Conservation (phyloP, 345 rosid genomes). For the Citrus cavaleriei region DNA sequence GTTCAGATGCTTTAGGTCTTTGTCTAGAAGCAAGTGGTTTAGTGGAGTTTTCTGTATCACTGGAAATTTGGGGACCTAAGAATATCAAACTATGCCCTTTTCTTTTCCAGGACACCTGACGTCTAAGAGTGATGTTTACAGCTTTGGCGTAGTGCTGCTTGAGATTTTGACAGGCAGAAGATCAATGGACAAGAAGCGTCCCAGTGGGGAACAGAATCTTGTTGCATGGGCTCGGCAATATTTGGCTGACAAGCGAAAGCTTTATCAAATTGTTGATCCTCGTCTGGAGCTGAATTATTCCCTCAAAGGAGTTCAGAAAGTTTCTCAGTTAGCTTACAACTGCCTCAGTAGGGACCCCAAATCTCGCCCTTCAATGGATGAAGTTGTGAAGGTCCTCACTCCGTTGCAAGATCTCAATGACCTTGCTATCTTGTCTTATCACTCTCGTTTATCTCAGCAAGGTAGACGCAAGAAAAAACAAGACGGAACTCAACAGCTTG, state of each 20-base stretch:
- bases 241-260: slow-evolving; percentile 74
- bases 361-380: slow-evolving; percentile 71
- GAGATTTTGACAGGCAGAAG: slow-evolving; percentile 92
- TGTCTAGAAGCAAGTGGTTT: slow-evolving; percentile 1
- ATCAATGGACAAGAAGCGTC: slow-evolving; percentile 96
- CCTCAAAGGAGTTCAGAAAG: slow-evolving; percentile 69
- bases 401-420: slow-evolving; percentile 65
- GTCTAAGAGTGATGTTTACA: slow-evolving; percentile 91
- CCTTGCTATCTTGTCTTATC: slow-evolving; percentile 58
- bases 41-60: background rate
- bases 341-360: slow-evolving; percentile 73
- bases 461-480: slow-evolving; percentile 61
- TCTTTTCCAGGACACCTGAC: slow-evolving; percentile 72
- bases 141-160: slow-evolving; percentile 91
- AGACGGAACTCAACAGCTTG: slow-evolving; percentile 38
- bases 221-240: slow-evolving; percentile 91
- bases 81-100: slow-evolving; percentile 7
- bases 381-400: slow-evolving; percentile 56
- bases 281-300: slow-evolving; percentile 89
- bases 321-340: slow-evolving; percentile 59
- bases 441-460: slow-evolving; percentile 60
- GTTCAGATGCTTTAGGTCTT: background rate
- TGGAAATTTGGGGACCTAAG: background rate
- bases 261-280: slow-evolving; percentile 74
- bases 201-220: slow-evolving; percentile 82